Conservation (phyloP, 306 rosid genomes). For the Prinsepia uniflora region DNA sequence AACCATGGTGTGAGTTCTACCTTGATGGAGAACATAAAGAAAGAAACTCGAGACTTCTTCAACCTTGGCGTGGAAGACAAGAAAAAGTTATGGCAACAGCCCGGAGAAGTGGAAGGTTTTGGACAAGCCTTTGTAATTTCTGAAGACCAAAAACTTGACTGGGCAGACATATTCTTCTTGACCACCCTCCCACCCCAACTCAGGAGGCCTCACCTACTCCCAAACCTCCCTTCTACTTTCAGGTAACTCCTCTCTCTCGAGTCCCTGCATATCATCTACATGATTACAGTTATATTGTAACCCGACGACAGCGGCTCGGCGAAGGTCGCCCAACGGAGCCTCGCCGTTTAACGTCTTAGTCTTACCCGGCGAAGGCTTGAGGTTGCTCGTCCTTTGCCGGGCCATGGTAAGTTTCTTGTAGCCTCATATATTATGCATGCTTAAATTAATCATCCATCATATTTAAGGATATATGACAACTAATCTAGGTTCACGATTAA, state of each 20-base stretch:
- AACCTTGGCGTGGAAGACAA: slow-evolving; percentile 49
- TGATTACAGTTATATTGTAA: no score
- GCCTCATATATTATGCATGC: no score
- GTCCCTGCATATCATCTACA: not conserved
- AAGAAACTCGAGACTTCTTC: slow-evolving; percentile 38
- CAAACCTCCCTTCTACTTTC: slow-evolving; percentile 44
- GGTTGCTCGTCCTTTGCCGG: no score
- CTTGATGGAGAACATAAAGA: slow-evolving; percentile 39
- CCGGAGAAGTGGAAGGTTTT: slow-evolving; percentile 52
- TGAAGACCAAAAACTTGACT: slow-evolving; percentile 44
- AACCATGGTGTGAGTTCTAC: slow-evolving; percentile 48
- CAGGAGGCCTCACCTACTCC: slow-evolving; percentile 47
- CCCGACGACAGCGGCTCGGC: no score
- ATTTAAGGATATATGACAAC: no score
- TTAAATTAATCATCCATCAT: no score
- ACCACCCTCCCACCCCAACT: slow-evolving; percentile 33
- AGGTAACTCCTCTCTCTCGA: slow-evolving; percentile 30
- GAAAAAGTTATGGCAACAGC: slow-evolving; percentile 43
- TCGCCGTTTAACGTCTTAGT: no score
- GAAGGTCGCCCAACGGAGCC: no score
- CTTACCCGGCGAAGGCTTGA: no score
- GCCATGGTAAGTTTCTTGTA: no score
- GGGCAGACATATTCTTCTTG: slow-evolving; percentile 47
- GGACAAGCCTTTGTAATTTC: slow-evolving; percentile 53
- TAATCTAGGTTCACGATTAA: no score